Evolutionary conservation across 2,329 filamentous ascomycete species (phyloP).

Genomic region (Geosmithia morbida): DNA sequence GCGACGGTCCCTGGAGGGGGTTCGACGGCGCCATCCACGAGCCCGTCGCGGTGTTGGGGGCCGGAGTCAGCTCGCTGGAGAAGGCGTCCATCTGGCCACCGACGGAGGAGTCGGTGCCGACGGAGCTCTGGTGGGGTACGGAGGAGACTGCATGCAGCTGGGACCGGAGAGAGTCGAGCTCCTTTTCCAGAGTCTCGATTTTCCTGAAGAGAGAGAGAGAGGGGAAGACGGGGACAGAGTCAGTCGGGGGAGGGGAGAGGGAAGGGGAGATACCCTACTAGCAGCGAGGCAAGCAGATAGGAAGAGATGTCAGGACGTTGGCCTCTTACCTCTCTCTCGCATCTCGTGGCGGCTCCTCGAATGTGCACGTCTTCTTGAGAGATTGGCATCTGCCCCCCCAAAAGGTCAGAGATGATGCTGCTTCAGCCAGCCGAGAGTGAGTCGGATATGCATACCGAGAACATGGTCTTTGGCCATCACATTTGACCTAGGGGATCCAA

Average conservation of each 20-base stretch:
- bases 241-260: no score
- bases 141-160: conserved; percentile 1
- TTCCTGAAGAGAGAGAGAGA: conserved; percentile 4
- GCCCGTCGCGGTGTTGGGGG: neutral
- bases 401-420: conserved; percentile 1
- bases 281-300: neutral
- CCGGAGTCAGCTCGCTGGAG: neutral
- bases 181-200: conserved; percentile 6
- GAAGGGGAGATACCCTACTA: no score
- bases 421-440: neutral
- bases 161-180: conserved; percentile 3
- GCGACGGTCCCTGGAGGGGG: neutral
- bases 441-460: conserved; percentile 7
- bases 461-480: conserved; percentile 11
- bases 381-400: conserved; percentile 7
- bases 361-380: conserved; percentile 9
- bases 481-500: conserved; percentile 4
- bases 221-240: no score
- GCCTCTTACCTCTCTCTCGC: conserved; percentile 6
- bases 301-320: neutral
- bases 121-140: neutral
- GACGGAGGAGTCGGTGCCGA: neutral
- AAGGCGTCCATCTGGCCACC: neutral
- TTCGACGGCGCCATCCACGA: neutral
- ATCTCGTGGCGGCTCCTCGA: conserved; percentile 9